Evolutionary conservation across 179 eudicot genomes (phyloP), one percentile per base, ranked within the genome.

Genomic region (Monotropa hypopitys): DNA sequence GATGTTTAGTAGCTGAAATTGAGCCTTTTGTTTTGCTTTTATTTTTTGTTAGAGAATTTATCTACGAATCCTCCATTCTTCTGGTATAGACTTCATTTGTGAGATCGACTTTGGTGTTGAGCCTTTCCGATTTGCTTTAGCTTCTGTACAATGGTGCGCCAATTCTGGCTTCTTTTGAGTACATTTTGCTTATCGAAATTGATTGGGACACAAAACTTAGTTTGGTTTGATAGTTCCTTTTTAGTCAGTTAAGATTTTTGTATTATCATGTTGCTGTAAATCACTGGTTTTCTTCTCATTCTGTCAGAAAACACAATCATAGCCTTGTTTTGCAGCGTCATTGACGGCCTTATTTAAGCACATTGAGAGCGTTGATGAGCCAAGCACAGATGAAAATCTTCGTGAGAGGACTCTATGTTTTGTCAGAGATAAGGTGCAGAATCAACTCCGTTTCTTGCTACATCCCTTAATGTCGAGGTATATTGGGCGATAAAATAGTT

Each of bases 321-420:
- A 13, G 72, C 9, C 51, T 80, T 80, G 35, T 75, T 63, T 45
- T 62, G 83, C 88, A 95, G 97, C 97, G 76, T 92, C 99, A 43
- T 81, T 95, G 85, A 86, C 97, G 50, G 99, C 97, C 42, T 83
- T 95, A 43, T 95, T 95, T 83, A 92, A 90, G 89, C 92, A 89
- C 85, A 88, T 95, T 73, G 97, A 86, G 82, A 83, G 88, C 47
- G 85, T 89, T 69, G 99, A 95, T 68, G 97, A 91, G 82, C 88
- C 84, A 68, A 79, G 83, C 81, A 81, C 90, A 12, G 97, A 92
- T 82, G 98, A 94, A 81, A 90, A 88, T 80, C 87, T 90, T 38
- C 92, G 99, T 83, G 98, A 95, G 76, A 89, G 90, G 82, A 96
- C 96, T 70, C 83, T 95, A 71, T 70, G 68, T 77, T 92, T 91